These are phyloP conservation scores for Agrocybe chaxingu DNA, from an alignment of 768 basidiomycete genomes.

Conservation along the genomic window DNA sequence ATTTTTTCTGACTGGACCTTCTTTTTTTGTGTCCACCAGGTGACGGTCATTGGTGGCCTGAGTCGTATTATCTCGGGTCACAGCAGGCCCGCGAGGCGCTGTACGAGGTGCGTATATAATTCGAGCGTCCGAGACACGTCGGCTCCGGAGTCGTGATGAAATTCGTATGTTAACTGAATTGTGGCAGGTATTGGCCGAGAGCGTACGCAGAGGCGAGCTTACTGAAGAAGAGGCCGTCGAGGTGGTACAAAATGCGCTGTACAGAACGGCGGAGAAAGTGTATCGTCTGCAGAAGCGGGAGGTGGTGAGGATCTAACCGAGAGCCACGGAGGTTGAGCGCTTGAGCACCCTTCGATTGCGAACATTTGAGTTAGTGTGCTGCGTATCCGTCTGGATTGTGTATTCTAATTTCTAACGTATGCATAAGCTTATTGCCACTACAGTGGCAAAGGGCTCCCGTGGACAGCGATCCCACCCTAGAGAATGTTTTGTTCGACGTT, in stretches of 20 bases:
- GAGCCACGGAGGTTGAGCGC: no score
- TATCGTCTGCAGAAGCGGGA: conserved; percentile 44
- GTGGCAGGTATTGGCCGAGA: conserved; percentile 53
- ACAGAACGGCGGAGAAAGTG: conserved; percentile 63
- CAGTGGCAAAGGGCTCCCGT: no score
- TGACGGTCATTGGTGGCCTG: conserved; percentile 76
- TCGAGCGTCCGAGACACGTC: no score
- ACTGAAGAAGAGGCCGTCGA: conserved; percentile 50
- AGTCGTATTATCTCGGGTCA: conserved; percentile 67
- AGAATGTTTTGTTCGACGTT: no score
- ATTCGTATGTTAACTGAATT: no score
- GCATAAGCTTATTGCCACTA: no score
- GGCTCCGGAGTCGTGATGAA: not conserved
- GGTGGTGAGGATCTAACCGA: not conserved
- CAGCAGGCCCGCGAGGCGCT: conserved; percentile 62
- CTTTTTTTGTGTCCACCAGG: conserved; percentile 25
- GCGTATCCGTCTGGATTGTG: no score
- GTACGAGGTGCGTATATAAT: conserved; percentile 41
- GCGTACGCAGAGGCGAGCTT: conserved; percentile 46
- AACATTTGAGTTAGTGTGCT: no score
- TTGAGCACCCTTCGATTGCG: no score
- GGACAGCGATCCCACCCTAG: no score
- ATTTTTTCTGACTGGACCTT: not conserved
- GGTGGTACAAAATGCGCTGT: conserved; percentile 56
- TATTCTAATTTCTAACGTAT: no score